Base-by-base conservation (phyloP, 768 basidiomycete species). In the Mycena pura region DNA sequence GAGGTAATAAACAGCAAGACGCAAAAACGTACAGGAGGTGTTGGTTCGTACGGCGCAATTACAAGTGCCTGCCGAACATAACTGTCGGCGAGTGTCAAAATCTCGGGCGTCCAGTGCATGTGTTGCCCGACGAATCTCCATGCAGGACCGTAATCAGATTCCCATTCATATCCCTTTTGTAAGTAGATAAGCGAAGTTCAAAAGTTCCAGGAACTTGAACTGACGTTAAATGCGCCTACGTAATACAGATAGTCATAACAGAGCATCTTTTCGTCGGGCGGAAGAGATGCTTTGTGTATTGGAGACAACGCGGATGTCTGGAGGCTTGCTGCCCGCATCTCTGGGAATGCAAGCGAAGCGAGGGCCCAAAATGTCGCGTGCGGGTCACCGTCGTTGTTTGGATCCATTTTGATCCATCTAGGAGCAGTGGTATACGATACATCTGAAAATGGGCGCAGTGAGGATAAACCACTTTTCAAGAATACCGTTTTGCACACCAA, bases 111-210 rank as follows among this genome's bases (percentile, higher is more conserved):
- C 72, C 73, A 77, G 21, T 62, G 64, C 64, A 74, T 70, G 51
- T 77, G 63, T 27, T 56, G 63, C 14, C 74, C 74, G 5, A 74
- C 71, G 45, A 72, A 67, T 36, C 69, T 67, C 76, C 76, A 77
- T n/a, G 71, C 74, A 14, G 75, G 75, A 19, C 65, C 63, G 57
- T 70, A 76, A 29, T 75, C 73, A 9, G 60, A 38, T 32, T 71
- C 71, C 63, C 67, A 74, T 65, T 74, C 73, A 39, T 64, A 69
- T 10, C 60, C 55, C 70, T 74, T 6, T 32, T 3, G 9, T 5
- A 50, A 29, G n/a, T 50, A 13, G 47, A 43, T 3, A 43, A 10
- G 9, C 8, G 32, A 4, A 31, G 8, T 48, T 49, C 21, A 19
- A 5, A 10, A 43, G n/a, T 9, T 14, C 29, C 29, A 31, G 54